Percentiles rank a stretch among this genome's conserved stretches.
Evolutionary conservation across 2,329 filamentous ascomycete species (phyloP).

Genomic region (Colletotrichum zoysiae): DNA sequence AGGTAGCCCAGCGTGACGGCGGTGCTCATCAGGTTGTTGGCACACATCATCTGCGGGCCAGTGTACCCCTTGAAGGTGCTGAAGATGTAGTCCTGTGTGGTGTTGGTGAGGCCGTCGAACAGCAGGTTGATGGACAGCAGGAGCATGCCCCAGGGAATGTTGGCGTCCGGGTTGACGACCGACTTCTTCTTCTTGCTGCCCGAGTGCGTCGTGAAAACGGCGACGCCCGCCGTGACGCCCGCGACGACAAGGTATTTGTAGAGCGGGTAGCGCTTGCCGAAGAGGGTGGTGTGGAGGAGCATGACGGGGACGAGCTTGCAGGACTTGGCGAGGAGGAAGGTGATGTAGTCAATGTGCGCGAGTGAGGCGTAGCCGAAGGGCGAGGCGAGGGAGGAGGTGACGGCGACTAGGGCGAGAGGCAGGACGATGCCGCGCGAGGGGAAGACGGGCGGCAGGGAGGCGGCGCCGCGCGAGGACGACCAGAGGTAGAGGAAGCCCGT

Average conservation of each 20-base stretch:
- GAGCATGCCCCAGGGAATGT: slow-evolving; percentile 82
- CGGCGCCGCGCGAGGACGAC: slow-evolving; percentile 68
- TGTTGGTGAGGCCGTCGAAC: slow-evolving; percentile 96
- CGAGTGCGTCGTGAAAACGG: slow-evolving; percentile 92
- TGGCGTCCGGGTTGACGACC: slow-evolving; percentile 63
- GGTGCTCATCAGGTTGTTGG: slow-evolving; percentile 91
- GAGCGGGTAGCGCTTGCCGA: slow-evolving; percentile 87
- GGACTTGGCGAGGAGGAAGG: slow-evolving; percentile 95
- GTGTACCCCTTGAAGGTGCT: slow-evolving; percentile 81
- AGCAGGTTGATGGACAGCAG: slow-evolving; percentile 90
- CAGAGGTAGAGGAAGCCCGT: slow-evolving; percentile 86
- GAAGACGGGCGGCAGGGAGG: slow-evolving; percentile 75
- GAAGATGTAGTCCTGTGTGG: slow-evolving; percentile 96
- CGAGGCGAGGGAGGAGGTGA: slow-evolving; percentile 90
- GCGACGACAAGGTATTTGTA: slow-evolving; percentile 97
- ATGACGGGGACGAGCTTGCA: slow-evolving; percentile 99
- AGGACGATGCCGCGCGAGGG: slow-evolving; percentile 80
- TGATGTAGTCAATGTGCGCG: slow-evolving; percentile 96
- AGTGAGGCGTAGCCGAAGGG: slow-evolving; percentile 95
- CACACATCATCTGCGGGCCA: slow-evolving; percentile 99
- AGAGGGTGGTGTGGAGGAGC: slow-evolving; percentile 93
- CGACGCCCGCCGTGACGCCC: slow-evolving; percentile 91
- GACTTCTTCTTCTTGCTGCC: slow-evolving; percentile 66
- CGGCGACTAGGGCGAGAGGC: slow-evolving; percentile 83
- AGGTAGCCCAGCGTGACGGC: slow-evolving; percentile 83